Conservation (phyloP, 331 rosid species). For the Rhamnella rubrinervis region DNA sequence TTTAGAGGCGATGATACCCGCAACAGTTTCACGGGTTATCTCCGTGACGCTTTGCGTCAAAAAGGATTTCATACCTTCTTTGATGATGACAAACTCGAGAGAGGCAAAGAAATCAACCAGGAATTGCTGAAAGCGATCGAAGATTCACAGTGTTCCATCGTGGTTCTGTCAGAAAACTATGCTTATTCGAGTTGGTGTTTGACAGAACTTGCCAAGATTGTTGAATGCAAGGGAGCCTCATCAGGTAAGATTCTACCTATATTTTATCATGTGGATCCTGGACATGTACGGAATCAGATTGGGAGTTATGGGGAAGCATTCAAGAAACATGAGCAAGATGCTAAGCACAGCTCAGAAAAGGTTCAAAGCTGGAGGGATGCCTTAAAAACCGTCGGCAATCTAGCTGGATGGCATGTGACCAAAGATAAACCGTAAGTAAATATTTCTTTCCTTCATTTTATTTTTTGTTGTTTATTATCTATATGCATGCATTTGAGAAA, state of each 20-base stretch:
- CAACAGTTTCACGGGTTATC: conserved; percentile 1
- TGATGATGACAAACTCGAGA: background rate
- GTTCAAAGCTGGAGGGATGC: conserved; percentile 19
- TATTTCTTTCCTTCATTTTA: background rate
- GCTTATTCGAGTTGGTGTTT: background rate
- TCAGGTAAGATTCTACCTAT: background rate
- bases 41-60: background rate
- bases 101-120: background rate
- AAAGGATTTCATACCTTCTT: background rate
- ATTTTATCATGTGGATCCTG: background rate
- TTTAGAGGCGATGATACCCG: background rate
- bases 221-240: background rate
- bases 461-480: too few species aligned
- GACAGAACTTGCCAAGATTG: background rate
- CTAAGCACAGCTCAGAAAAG: background rate
- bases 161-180: background rate
- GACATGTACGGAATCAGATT: background rate
- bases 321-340: background rate
- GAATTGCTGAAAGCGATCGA: background rate
- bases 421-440: background rate
- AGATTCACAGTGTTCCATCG: background rate
- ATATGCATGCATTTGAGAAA: too few species aligned
- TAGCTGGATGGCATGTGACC: background rate
- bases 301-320: background rate
- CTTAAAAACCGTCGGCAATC: background rate